Evolutionary conservation across 2,329 filamentous ascomycete genomes (phyloP), one percentile per base, ranked within the genome.

Genomic region (Seiridium cupressi): DNA sequence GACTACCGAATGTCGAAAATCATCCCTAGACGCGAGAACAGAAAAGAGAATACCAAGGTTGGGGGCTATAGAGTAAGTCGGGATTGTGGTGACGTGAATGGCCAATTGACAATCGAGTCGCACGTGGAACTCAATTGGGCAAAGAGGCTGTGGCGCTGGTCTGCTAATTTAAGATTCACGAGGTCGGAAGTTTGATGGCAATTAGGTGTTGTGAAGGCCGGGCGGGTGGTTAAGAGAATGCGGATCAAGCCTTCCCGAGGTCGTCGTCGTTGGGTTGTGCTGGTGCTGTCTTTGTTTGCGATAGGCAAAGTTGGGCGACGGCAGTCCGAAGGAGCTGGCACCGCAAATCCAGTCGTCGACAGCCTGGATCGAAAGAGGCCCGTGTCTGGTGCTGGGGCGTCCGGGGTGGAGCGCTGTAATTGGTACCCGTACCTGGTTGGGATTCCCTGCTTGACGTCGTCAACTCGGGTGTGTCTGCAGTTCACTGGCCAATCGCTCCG

Each of bases 1-100:
- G 46, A 40, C 40, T 59, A 59, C 57, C 57, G 47, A 36, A 11
- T 44, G 35, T 10, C 31, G 48, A 54, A n/a, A 59, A 11, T 59
- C 57, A 59, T 59, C 13, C 55, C 55, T 58, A 34, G 26, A 44
- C 38, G 40, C 51, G 51, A 42, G n/a, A 11, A 32, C n/a, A 44
- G 4, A 42, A 36, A 40, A 42, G 32, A 46, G 32, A 32, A 42
- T 26, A 44, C 18, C 7, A 32, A 31, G 9, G 26, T 10, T 26
- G 53, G 40, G 36, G 40, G 18, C 53, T n/a, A 26, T 13, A 36
- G 53, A 55, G 36, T 13, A 42, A 31, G 44, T 32, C 31, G 47
- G 51, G 51, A 34, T 34, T 36, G 18, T 47, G 9, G 40, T 47
- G 54, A 36, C 42, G 54, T 57, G 54, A 57, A 57, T 57, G 11